phyloP scores from a whole-genome alignment of 164 flowering plant species.

The Protea cynaroides region DNA sequence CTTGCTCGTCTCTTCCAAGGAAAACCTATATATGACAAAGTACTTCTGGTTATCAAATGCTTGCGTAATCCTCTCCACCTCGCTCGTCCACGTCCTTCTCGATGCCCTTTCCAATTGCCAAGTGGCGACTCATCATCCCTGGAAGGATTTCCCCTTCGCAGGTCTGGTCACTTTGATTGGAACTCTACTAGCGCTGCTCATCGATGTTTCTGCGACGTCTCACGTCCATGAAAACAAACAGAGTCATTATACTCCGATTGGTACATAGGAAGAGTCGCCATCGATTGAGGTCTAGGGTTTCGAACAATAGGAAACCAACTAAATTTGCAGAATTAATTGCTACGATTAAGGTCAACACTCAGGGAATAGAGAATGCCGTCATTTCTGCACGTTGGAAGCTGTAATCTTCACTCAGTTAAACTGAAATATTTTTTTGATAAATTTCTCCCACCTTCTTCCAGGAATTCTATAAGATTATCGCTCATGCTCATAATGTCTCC shows the following conservation, averaged over 20 bases:
- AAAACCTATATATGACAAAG: slow-evolving; percentile 46
- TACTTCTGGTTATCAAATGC: slow-evolving; percentile 53
- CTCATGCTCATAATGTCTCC: no score
- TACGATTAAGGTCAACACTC: no score
- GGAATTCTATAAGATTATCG: no score
- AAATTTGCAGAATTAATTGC: no score
- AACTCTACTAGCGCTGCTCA: slow-evolving; percentile 42
- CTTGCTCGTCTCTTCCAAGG: slow-evolving; percentile 53
- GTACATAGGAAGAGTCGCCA: slow-evolving; percentile 5
- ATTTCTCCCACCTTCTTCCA: no score
- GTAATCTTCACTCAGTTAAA: no score
- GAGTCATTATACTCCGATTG: slow-evolving; percentile 28
- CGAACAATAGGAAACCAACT: no score
- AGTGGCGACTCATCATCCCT: slow-evolving; percentile 53
- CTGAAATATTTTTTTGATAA: no score
- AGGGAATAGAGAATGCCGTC: no score
- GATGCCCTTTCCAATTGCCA: slow-evolving; percentile 52
- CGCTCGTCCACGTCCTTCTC: slow-evolving; percentile 72
- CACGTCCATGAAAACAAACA: slow-evolving; percentile 26
- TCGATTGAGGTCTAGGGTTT: no score
- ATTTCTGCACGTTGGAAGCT: no score
- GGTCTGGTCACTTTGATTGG: slow-evolving; percentile 55
- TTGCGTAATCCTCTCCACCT: slow-evolving; percentile 76
- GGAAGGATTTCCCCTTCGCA: slow-evolving; percentile 72
- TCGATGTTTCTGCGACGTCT: slow-evolving; percentile 52